phyloP scores from a whole-genome alignment of 805 yeast genomes.

The Suhomyces sp. region DNA sequence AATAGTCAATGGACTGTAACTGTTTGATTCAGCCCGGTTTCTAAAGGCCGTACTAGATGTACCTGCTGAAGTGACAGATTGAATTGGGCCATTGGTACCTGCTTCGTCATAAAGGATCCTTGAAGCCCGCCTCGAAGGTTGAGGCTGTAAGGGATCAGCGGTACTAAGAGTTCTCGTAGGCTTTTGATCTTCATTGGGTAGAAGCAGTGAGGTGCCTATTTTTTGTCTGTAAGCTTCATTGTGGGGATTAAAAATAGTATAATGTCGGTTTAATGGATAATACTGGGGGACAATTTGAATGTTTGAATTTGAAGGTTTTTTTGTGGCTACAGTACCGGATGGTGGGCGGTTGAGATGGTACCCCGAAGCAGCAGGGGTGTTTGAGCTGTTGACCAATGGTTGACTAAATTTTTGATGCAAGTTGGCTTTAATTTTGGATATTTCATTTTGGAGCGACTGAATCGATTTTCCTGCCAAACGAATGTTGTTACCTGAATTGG shows the following conservation, averaged over 20 bases:
- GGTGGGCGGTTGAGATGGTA: slow-evolving; percentile 11
- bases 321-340: neutral
- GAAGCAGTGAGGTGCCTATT: slow-evolving; percentile 2
- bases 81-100: slow-evolving; percentile 19
- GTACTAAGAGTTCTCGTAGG: neutral
- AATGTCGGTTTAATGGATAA: slow-evolving; percentile 36
- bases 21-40: slow-evolving; percentile 12
- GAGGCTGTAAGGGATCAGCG: slow-evolving; percentile 35
- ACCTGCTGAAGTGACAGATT: neutral
- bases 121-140: slow-evolving; percentile 18
- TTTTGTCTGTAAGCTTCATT: slow-evolving; percentile 11
- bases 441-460: slow-evolving; percentile 4
- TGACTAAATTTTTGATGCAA: slow-evolving; percentile 9
- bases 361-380: neutral
- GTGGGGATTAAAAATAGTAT: slow-evolving; percentile 25
- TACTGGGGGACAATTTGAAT: slow-evolving; percentile 32
- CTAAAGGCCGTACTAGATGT: slow-evolving; percentile 5
- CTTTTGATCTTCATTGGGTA: slow-evolving; percentile 1
- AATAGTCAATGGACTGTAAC: slow-evolving; percentile 16
- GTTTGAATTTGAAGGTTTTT: slow-evolving; percentile 16
- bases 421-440: slow-evolving; percentile 8
- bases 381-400: neutral
- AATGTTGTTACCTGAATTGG: neutral
- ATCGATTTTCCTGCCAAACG: neutral
- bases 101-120: slow-evolving; percentile 8